Evolutionary conservation across 2,329 filamentous ascomycete species (phyloP).

Genomic region (Stagonosporopsis cucurbitacearum): DNA sequence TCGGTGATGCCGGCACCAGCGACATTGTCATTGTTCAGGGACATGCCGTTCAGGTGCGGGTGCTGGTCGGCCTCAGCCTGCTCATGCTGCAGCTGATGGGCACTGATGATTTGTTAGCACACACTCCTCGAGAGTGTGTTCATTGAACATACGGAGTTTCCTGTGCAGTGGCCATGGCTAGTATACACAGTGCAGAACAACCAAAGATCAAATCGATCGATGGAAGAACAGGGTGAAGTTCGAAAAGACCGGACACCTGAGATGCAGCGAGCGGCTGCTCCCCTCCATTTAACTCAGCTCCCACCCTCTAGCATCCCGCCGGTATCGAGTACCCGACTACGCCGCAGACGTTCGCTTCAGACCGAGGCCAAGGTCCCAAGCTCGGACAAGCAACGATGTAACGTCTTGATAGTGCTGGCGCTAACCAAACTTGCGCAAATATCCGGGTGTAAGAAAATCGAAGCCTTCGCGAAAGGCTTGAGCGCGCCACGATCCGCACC

Average conservation of each 20-base stretch:
- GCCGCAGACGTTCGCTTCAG: conserved; percentile 22
- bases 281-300: conserved; percentile 35
- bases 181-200: conserved; percentile 14
- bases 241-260: conserved; percentile 22
- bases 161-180: conserved; percentile 36
- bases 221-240: conserved; percentile 14
- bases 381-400: conserved; percentile 42
- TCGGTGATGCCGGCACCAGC: conserved; percentile 27
- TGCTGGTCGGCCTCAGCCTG: conserved; percentile 39
- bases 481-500: conserved; percentile 21
- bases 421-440: conserved; percentile 20
- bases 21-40: conserved; percentile 29
- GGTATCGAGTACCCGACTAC: conserved; percentile 17
- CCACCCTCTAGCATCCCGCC: conserved; percentile 10
- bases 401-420: conserved; percentile 34
- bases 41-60: conserved; percentile 38
- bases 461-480: conserved; percentile 41
- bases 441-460: conserved; percentile 30
- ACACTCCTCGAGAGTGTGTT: background rate
- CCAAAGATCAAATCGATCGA: conserved; percentile 20
- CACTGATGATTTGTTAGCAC: conserved; percentile 26
- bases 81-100: conserved; percentile 40
- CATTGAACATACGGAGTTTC: conserved; percentile 37
- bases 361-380: conserved; percentile 23
- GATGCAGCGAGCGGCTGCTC: conserved; percentile 16